Evolutionary conservation across 2,329 filamentous ascomycete genomes (phyloP).

Genomic region (Pseudocercospora macadamiae): DNA sequence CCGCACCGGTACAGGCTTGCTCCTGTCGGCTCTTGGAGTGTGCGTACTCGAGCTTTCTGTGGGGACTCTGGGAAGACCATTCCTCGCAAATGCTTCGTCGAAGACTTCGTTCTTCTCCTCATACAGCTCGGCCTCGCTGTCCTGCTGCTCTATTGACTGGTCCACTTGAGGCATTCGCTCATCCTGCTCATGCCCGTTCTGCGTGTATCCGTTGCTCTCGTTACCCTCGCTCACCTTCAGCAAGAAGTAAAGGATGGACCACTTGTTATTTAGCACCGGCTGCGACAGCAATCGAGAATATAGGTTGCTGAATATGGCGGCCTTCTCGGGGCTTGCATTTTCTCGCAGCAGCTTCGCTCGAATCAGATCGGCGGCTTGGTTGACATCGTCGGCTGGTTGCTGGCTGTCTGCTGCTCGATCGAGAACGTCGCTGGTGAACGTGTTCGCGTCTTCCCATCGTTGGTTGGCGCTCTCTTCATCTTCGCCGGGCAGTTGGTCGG

Average conservation of each 20-base stretch:
- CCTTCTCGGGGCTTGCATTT: constrained; percentile 72
- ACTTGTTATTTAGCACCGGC: constrained; percentile 92
- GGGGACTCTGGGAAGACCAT: constrained; percentile 47
- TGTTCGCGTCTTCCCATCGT: constrained; percentile 65
- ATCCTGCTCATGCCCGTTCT: constrained; percentile 9
- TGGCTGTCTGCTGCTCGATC: constrained; percentile 52
- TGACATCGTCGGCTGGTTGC: constrained; percentile 69
- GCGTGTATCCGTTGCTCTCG: constrained; percentile 5
- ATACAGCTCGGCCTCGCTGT: constrained; percentile 20
- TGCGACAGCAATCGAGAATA: constrained; percentile 88
- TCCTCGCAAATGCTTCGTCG: constrained; percentile 53
- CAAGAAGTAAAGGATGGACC: constrained; percentile 91
- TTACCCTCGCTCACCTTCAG: constrained; percentile 62
- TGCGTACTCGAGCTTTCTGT: constrained; percentile 27
- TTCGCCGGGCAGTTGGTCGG: constrained; percentile 62
- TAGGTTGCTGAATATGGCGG: constrained; percentile 83
- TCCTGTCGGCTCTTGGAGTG: constrained; percentile 26
- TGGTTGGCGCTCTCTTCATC: constrained; percentile 69
- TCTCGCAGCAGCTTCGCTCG: constrained; percentile 82
- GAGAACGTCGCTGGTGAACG: constrained; percentile 53
- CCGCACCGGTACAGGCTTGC: constrained; percentile 27
- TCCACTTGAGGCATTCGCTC: constrained; percentile 10
- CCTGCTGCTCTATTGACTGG: constrained; percentile 18
- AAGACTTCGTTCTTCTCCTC: constrained; percentile 13
- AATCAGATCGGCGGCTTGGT: constrained; percentile 91